Evolutionary conservation across 1,284 basidiomycete genomes (phyloP).

Genomic region (Rhodotorula sp.): DNA sequence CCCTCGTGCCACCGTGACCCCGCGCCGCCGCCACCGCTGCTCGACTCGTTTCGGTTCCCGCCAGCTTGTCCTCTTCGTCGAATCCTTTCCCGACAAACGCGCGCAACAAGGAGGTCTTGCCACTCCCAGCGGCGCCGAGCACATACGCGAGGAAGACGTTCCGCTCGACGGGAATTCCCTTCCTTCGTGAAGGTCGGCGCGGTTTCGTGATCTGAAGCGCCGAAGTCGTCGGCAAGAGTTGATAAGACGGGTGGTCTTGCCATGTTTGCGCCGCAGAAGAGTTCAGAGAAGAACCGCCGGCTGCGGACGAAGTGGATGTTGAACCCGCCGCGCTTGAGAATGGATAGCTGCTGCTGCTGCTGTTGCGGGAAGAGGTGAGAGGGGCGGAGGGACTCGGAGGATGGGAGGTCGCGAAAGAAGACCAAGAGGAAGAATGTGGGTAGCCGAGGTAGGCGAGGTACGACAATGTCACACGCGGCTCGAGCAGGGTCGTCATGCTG

Average conservation of each 20-base stretch:
- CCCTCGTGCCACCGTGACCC: conserved; percentile 6
- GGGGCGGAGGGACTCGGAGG: conserved; percentile 9
- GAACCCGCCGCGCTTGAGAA: conserved; percentile 62
- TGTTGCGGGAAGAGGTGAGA: conserved; percentile 57
- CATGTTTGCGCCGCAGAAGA: conserved; percentile 49
- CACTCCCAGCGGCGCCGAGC: conserved; percentile 91
- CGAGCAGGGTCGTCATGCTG: conserved; percentile 94
- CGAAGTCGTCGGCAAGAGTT: conserved; percentile 56
- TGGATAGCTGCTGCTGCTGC: conserved; percentile 82
- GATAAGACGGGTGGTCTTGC: conserved; percentile 50
- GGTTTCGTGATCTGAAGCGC: conserved; percentile 78
- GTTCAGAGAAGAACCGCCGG: conserved; percentile 67
- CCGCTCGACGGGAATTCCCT: conserved; percentile 61
- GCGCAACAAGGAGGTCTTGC: conserved; percentile 83
- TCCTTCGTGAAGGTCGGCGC: conserved; percentile 48
- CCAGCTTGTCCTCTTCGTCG: conserved; percentile 17
- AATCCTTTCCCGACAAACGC: conserved; percentile 80
- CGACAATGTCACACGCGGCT: conserved; percentile 84
- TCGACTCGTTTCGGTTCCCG: background rate
- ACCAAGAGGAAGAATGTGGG: conserved; percentile 64
- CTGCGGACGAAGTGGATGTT: background rate
- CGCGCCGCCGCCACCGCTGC: background rate
- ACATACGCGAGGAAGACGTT: conserved; percentile 77
- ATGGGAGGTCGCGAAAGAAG: conserved; percentile 46
- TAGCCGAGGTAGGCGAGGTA: conserved; percentile 96